phyloP scores from a whole-genome alignment of 257 asterid genomes.

The Nicotiana benthamiana region DNA sequence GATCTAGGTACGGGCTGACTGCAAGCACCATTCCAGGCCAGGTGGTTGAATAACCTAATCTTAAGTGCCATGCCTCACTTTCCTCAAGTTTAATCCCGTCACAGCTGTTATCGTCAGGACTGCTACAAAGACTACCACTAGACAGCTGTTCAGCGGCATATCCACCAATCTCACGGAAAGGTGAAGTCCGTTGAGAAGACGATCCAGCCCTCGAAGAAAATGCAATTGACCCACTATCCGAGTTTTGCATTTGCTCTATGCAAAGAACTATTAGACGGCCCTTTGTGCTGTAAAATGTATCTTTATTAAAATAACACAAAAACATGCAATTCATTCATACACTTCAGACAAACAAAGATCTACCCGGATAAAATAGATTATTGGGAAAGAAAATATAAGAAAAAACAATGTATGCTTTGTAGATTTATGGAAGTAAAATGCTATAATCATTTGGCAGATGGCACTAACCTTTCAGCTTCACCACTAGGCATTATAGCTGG shows the following conservation, averaged over 20 bases:
- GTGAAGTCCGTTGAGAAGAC: slow-evolving; percentile 53
- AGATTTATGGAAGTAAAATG: neutral
- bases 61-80: slow-evolving; percentile 73
- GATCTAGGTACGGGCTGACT: slow-evolving; percentile 79
- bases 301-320: slow-evolving; percentile 3
- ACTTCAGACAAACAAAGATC: neutral
- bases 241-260: slow-evolving; percentile 60
- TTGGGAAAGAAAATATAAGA: neutral
- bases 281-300: slow-evolving; percentile 51
- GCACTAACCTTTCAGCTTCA: slow-evolving; percentile 85
- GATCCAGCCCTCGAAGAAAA: slow-evolving; percentile 41
- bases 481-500: slow-evolving; percentile 95
- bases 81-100: slow-evolving; percentile 80
- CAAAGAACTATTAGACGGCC: slow-evolving; percentile 87
- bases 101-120: slow-evolving; percentile 72
- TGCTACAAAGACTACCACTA: slow-evolving; percentile 66
- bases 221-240: slow-evolving; percentile 57
- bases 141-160: slow-evolving; percentile 61
- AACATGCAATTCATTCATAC: slow-evolving; percentile 1
- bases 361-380: neutral
- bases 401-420: neutral
- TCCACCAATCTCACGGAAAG: slow-evolving; percentile 40
- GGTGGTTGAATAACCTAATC: slow-evolving; percentile 47
- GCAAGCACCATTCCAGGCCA: slow-evolving; percentile 92
- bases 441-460: neutral